Percentiles rank a stretch among this genome's conserved stretches.
phyloP scores from a whole-genome alignment of 2,329 filamentous ascomycete genomes.

The Aureobasidium sp. region DNA sequence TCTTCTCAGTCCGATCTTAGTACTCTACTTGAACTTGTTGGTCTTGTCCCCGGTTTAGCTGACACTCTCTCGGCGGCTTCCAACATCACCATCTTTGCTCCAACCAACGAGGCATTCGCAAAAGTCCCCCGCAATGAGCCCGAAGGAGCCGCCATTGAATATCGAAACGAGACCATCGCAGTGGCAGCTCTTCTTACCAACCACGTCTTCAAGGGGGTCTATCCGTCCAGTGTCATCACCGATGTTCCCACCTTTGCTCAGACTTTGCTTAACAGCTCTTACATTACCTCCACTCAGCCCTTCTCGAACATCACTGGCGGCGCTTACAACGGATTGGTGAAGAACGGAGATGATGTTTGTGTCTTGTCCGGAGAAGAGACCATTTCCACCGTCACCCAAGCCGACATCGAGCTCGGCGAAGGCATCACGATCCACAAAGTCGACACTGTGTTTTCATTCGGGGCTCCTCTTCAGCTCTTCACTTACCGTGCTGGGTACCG shows the following conservation, averaged over 20 bases:
- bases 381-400: conserved; percentile 30
- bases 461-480: conserved; percentile 6
- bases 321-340: conserved; percentile 32
- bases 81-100: conserved; percentile 33
- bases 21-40: conserved; percentile 22
- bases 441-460: conserved; percentile 17
- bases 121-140: conserved; percentile 29
- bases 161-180: conserved; percentile 19
- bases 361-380: conserved; percentile 31
- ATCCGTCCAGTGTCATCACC: conserved; percentile 25
- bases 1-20: conserved; percentile 23
- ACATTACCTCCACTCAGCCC: conserved; percentile 29
- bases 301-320: conserved; percentile 35
- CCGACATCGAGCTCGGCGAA: conserved; percentile 19
- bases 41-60: conserved; percentile 25
- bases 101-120: conserved; percentile 32
- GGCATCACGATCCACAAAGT: conserved; percentile 20
- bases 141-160: conserved; percentile 29
- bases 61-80: conserved; percentile 27
- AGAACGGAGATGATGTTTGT: conserved; percentile 28
- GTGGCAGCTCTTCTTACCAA: conserved; percentile 7
- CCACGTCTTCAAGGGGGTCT: conserved; percentile 28
- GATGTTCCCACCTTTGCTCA: conserved; percentile 22
- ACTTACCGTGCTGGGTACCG: conserved; percentile 1
- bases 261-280: conserved; percentile 26